These are phyloP conservation scores for Urostyla sp. DNA, from an alignment of 73 alveolate genomes.

Conservation along the genomic window DNA sequence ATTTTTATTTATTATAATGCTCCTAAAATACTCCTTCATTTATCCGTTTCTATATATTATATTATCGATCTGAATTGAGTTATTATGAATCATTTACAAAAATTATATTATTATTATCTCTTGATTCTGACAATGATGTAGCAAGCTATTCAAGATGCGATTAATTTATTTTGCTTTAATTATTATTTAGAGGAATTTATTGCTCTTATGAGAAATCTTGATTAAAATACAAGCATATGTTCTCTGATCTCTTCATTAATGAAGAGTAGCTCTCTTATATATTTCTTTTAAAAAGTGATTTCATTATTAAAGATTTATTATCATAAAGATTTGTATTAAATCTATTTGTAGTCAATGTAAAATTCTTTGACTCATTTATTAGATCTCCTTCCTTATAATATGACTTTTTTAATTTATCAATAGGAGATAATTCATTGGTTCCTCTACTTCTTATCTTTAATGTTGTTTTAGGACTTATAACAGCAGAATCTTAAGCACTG, in stretches of 20 bases:
- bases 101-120: constrained; percentile 10
- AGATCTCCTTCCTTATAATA: constrained; percentile 28
- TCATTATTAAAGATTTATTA: neutral
- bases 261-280: neutral
- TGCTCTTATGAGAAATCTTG: neutral
- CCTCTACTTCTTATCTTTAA: too few species aligned
- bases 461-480: too few species aligned
- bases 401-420: neutral
- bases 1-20: too few species aligned
- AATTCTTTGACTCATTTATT: constrained; percentile 1
- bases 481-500: too few species aligned
- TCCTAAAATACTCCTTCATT: too few species aligned
- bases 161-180: neutral
- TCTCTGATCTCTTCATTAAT: neutral
- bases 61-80: neutral
- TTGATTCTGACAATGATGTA: neutral
- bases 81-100: neutral
- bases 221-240: neutral
- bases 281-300: neutral
- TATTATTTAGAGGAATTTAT: neutral
- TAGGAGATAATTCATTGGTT: constrained; percentile 22
- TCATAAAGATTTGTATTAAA: constrained; percentile 8
- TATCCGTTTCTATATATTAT: neutral
- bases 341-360: constrained; percentile 8
- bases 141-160: neutral